Evolutionary conservation across 2,329 filamentous ascomycete genomes (phyloP).

Genomic region (Colletotrichum falcatum): DNA sequence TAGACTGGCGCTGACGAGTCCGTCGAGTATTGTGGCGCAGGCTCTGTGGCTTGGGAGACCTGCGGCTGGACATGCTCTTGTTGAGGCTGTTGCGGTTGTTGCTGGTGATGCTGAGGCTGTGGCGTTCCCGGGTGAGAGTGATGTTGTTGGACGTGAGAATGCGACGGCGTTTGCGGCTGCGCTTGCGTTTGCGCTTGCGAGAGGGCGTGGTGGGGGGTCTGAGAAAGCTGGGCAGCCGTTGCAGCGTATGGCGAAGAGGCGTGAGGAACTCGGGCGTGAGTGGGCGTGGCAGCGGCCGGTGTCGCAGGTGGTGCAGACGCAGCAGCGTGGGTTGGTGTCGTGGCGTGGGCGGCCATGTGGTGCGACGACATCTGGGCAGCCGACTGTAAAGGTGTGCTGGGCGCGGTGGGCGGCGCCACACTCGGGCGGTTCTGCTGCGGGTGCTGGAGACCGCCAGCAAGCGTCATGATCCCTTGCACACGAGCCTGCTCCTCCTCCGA

Average conservation of each 20-base stretch:
- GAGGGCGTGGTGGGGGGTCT: constrained; percentile 31
- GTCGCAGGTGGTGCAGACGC: constrained; percentile 27
- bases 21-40: constrained; percentile 27
- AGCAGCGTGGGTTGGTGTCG: constrained; percentile 30
- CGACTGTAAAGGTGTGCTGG: constrained; percentile 30
- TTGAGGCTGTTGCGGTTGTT: constrained; percentile 40
- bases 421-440: constrained; percentile 33
- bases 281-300: constrained; percentile 10
- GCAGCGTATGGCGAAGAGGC: constrained; percentile 36
- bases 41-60: constrained; percentile 25
- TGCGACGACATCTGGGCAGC: constrained; percentile 34
- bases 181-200: constrained; percentile 23
- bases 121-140: constrained; percentile 36
- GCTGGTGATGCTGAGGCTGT: constrained; percentile 28
- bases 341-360: constrained; percentile 28
- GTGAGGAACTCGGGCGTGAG: constrained; percentile 18
- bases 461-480: constrained; percentile 69
- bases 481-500: constrained; percentile 71
- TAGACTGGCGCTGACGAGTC: constrained; percentile 29
- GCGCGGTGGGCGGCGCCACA: constrained; percentile 26
- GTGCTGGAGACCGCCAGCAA: constrained; percentile 64
- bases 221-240: constrained; percentile 33
- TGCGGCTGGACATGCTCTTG: constrained; percentile 41
- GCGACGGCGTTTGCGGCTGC: constrained; percentile 33
- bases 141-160: constrained; percentile 28